Conservation (phyloP, 495 filamentous ascomycete species). For the Thozetella sp. region DNA sequence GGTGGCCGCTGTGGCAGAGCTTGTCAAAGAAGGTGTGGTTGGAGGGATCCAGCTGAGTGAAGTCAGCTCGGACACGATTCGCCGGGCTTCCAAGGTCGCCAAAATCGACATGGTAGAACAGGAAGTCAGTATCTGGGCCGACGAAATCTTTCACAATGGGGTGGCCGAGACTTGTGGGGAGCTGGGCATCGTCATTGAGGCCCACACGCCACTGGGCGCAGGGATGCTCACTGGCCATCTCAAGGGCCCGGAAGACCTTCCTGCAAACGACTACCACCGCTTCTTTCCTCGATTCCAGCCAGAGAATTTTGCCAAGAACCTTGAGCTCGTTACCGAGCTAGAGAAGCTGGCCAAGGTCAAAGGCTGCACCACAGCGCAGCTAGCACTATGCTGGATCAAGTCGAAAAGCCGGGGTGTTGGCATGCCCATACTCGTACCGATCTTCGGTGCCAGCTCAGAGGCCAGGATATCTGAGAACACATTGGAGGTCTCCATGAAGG, state of each 20-base stretch:
- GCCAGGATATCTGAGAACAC: neutral
- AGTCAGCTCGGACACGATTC: slow-evolving; percentile 64
- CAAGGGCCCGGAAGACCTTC: slow-evolving; percentile 56
- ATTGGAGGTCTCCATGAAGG: neutral
- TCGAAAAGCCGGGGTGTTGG: neutral
- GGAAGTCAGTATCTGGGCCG: slow-evolving; percentile 66
- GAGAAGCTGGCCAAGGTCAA: slow-evolving; percentile 63
- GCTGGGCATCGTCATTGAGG: slow-evolving; percentile 67
- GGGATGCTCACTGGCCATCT: slow-evolving; percentile 54
- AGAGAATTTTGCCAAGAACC: slow-evolving; percentile 65
- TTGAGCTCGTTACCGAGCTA: slow-evolving; percentile 64
- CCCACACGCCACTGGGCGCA: slow-evolving; percentile 40
- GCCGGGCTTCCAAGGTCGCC: slow-evolving; percentile 59
- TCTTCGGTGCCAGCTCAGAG: neutral
- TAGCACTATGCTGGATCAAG: slow-evolving; percentile 67
- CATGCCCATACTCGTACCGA: neutral
- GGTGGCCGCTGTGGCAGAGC: slow-evolving; percentile 41
- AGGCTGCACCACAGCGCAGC: slow-evolving; percentile 61
- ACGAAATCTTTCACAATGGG: slow-evolving; percentile 66
- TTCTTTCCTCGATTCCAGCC: slow-evolving; percentile 60
- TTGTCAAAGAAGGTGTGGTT: slow-evolving; percentile 64
- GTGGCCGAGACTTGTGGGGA: slow-evolving; percentile 64
- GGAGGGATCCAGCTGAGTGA: slow-evolving; percentile 68
- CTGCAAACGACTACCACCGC: slow-evolving; percentile 55
- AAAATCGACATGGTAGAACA: slow-evolving; percentile 70